Conservation (phyloP, 345 rosid species). For the Melastoma malabathricum region DNA sequence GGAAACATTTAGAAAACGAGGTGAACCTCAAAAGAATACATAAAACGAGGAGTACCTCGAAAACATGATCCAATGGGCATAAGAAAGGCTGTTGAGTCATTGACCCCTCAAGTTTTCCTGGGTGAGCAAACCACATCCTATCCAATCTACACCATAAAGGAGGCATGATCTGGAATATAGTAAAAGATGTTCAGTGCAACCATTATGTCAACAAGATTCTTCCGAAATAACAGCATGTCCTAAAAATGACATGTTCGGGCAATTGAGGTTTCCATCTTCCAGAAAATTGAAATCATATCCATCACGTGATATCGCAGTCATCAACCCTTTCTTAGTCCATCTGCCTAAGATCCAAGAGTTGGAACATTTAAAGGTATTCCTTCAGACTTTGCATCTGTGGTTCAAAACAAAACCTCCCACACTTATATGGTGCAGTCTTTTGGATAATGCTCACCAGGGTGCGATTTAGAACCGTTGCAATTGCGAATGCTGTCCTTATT, state of each 20-base stretch:
- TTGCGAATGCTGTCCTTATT: conserved; percentile 86
- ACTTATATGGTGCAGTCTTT: background rate
- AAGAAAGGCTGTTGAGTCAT: conserved; percentile 88
- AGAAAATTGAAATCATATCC: no score
- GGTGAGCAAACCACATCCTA: conserved; percentile 96
- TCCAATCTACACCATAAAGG: conserved; percentile 98
- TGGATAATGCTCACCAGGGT: conserved; percentile 54
- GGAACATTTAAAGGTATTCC: no score
- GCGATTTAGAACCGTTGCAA: conserved; percentile 76
- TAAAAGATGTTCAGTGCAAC: conserved; percentile 6
- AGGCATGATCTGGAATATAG: conserved; percentile 70
- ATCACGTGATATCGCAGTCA: no score
- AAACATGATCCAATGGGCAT: conserved; percentile 96
- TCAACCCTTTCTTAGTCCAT: no score
- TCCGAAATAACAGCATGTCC: no score
- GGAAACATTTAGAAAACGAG: no score
- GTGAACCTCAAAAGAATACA: no score
- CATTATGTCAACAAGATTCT: conserved; percentile 3
- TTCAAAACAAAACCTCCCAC: no score
- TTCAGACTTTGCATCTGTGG: no score
- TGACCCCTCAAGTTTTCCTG: conserved; percentile 73
- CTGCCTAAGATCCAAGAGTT: no score
- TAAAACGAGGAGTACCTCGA: conserved; percentile 44
- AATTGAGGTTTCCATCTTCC: no score
- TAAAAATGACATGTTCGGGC: no score